Base-by-base conservation (phyloP, 192 early-diverging fungal genomes). In the Gonapodya prolifera region DNA sequence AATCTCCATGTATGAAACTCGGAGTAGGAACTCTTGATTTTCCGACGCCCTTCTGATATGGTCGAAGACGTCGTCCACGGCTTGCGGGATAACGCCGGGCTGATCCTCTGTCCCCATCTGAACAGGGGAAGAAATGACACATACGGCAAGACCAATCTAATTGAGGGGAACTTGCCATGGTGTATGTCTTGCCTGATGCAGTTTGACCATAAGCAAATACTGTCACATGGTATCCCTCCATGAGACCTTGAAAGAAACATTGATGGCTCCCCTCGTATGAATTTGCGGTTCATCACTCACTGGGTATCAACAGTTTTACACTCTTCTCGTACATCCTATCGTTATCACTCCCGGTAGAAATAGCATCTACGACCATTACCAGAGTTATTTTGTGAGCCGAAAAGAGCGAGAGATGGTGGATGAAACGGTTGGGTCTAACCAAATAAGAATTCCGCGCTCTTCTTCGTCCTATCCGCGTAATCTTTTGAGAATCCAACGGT, bases 1-100 rank as follows among this genome's bases (percentile, higher is more conserved):
- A 35, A 99, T 98, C 82, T 99, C 98, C 77, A 99, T 79, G 82
- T 98, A 99, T 33, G 93, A 94, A n/a, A 98, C 98, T 73, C 95
- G 90, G 35, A 99, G 80, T 31, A 98, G 82, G 77, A 92, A 99
- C 82, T 96, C 93, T 17, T 92, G 90, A 29, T 89, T 86, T 1
- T 80, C 82, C 34, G 83, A 85, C 34, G 75, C 69, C 30, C 86
- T 81, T 34, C 84, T 82, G 75, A 94, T 94, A 77, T 90, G 91
- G 28, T 87, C 76, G 82, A 94, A 94, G 2, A 94, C 91, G 33
- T 93, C 89, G 77, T 94, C 86, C 0, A 94, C 87, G 1, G 92
- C 88, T 45, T 89, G 87, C 0, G 91, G 91, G 33, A 93, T 93
- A 30, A 94, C 86, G 70, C 92, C 92, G 2, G 91, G 92, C 35